Percentiles rank a stretch among this genome's conserved stretches.
phyloP scores from a whole-genome alignment of 768 basidiomycete species.

The Tulasnella sp. region DNA sequence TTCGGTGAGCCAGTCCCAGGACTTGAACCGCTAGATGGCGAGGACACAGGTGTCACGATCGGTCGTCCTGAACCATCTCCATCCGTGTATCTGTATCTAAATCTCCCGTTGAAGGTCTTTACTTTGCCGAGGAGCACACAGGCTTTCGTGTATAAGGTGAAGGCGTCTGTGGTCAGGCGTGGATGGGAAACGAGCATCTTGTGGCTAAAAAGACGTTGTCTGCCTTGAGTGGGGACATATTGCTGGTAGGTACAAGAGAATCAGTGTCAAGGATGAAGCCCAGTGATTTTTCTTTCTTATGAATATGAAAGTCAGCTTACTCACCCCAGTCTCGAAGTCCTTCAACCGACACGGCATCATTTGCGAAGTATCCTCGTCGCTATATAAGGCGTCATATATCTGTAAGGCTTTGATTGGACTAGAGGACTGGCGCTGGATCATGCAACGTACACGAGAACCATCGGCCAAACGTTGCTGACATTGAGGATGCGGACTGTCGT shows the following conservation, averaged over 20 bases:
- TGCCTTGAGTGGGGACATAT: slow-evolving; percentile 17
- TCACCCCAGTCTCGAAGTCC: slow-evolving; percentile 7
- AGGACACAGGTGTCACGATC: too few species aligned
- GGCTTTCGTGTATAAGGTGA: slow-evolving; percentile 59
- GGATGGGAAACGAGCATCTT: slow-evolving; percentile 51
- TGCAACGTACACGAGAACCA: too few species aligned
- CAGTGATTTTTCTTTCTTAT: too few species aligned
- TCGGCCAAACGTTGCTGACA: too few species aligned
- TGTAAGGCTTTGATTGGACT: too few species aligned
- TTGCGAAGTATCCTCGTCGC: slow-evolving; percentile 1
- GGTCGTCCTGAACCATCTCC: not conserved
- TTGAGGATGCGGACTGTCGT: too few species aligned
- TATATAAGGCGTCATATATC: not conserved
- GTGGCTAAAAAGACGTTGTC: slow-evolving; percentile 57
- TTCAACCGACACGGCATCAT: slow-evolving; percentile 12
- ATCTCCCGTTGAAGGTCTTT: slow-evolving; percentile 13
- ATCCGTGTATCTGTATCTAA: slow-evolving; percentile 10
- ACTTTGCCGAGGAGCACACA: slow-evolving; percentile 47
- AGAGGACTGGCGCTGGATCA: too few species aligned
- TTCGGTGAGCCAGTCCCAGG: too few species aligned
- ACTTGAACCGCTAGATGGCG: too few species aligned
- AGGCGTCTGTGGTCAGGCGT: slow-evolving; percentile 54
- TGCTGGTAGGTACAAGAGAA: not conserved
- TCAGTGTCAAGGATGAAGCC: too few species aligned
- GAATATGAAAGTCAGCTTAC: not conserved